These are phyloP conservation scores for Falciphora oryzae DNA, from an alignment of 2,329 filamentous ascomycete species.

Conservation along the genomic window DNA sequence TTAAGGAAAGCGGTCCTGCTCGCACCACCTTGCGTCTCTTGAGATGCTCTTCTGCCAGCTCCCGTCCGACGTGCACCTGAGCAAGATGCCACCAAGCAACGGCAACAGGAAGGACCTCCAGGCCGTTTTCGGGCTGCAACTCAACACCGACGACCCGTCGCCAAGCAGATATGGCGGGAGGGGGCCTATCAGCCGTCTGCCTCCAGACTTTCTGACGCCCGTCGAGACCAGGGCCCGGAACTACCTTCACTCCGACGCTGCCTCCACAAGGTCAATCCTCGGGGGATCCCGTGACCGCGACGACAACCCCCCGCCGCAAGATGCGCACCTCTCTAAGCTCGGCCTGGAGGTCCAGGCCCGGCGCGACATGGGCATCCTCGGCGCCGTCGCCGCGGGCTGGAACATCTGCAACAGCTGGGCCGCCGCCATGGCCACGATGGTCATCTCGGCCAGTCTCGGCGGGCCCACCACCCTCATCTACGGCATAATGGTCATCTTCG, in stretches of 20 bases:
- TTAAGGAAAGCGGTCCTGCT: not conserved
- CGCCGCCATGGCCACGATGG: slow-evolving; percentile 18
- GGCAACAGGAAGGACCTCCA: not conserved
- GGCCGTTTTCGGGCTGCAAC: not conserved
- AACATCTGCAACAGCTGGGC: slow-evolving; percentile 23
- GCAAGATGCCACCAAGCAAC: not conserved
- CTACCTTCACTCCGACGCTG: not conserved
- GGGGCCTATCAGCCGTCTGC: not conserved
- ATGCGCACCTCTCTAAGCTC: slow-evolving; percentile 4
- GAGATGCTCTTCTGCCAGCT: not conserved
- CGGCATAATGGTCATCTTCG: slow-evolving; percentile 23
- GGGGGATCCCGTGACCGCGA: no score
- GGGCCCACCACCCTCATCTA: slow-evolving; percentile 20
- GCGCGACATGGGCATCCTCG: slow-evolving; percentile 13
- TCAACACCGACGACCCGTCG: not conserved
- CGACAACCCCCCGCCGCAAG: not conserved
- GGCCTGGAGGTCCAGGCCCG: slow-evolving; percentile 8
- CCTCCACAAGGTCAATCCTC: not conserved
- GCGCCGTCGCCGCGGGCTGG: slow-evolving; percentile 14
- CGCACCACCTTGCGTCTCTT: no score
- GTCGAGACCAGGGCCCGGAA: not conserved
- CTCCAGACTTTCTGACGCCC: not conserved
- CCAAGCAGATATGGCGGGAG: not conserved
- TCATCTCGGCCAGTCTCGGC: slow-evolving; percentile 8
- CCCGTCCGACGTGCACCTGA: not conserved